Conservation (phyloP, 441 rosid genomes). For the Erodium trifolium region DNA sequence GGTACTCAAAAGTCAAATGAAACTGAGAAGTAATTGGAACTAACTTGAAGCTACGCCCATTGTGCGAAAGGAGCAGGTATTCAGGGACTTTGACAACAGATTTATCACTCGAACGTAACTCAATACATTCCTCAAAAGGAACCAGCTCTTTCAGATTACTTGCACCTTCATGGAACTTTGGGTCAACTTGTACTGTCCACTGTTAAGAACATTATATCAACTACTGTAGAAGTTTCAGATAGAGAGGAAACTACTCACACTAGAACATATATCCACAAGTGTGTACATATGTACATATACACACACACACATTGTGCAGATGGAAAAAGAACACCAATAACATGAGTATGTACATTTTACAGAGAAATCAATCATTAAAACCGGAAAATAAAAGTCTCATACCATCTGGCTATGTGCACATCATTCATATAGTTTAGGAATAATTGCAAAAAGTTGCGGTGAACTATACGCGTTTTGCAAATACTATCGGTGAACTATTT, state of each 20-base stretch:
- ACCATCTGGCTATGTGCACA: background rate
- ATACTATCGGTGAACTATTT: too few species aligned
- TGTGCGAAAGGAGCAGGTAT: slow-evolving; percentile 79
- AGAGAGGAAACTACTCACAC: slow-evolving; percentile 11
- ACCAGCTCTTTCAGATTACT: slow-evolving; percentile 84
- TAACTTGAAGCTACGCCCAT: slow-evolving; percentile 96
- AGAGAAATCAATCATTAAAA: too few species aligned
- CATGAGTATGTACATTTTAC: too few species aligned
- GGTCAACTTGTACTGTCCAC: slow-evolving; percentile 93
- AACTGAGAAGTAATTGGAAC: slow-evolving; percentile 32
- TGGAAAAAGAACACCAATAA: too few species aligned
- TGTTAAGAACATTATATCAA: slow-evolving; percentile 32
- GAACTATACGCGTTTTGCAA: too few species aligned
- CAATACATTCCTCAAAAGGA: slow-evolving; percentile 89
- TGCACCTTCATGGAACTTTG: slow-evolving; percentile 93
- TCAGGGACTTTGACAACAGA: slow-evolving; percentile 75
- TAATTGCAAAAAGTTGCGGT: too few species aligned
- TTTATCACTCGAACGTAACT: slow-evolving; percentile 64
- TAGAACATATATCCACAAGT: slow-evolving; percentile 5
- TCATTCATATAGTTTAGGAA: background rate
- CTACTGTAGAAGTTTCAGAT: slow-evolving; percentile 18
- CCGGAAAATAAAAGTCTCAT: background rate
- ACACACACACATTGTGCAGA: background rate
- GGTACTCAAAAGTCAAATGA: slow-evolving; percentile 2
- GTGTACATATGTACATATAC: background rate